Base-by-base conservation (phyloP, 2,329 filamentous ascomycete genomes). In the Sclerotinia spermophila region DNA sequence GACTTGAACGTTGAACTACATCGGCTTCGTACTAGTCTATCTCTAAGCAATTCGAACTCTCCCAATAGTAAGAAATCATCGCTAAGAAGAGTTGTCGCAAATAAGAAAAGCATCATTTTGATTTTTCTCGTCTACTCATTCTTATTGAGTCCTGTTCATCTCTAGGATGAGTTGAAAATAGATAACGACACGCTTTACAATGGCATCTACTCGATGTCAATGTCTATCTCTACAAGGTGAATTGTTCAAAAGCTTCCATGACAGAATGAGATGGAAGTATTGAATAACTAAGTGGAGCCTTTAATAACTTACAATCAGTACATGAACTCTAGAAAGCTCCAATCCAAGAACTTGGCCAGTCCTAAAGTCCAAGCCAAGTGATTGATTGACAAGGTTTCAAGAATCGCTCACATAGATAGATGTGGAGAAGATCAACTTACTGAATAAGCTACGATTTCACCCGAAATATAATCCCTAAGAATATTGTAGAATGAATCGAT, bases 1-100 rank as follows among this genome's bases (percentile, higher is more conserved):
- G 4, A n/a, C 6, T 35, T n/a, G 3, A 7, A n/a, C 6, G 0
- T 59, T 59, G 1, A 17, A 53, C 13, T 38, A n/a, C 0, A n/a
- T n/a, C n/a, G 4, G 56, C 24, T 2, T 21, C 21, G 6, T n/a
- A n/a, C 1, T 40, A 17, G 4, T 7, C 2, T 59, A 21, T n/a
- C 35, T 40, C 5, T 40, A n/a, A 59, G 13, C 11, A 59, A 0
- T 19, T n/a, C 24, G 35, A 59, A 38, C 2, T 8, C 3, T 24
- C 10, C 3, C 6, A 38, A n/a, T 21, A 59, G 24, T 19, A 8
- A 8, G 21, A 13, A 1, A 38, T n/a, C 11, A 7, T 24, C 24
- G 35, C 56, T 10, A 58, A n/a, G 24, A 38, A 58, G 44, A n/a
- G 55, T n/a, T 33, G 7, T 4, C 2, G 6, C 10, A 27, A 15